Evolutionary conservation across 2,329 filamentous ascomycete species (phyloP), one percentile per base, ranked within the genome.

Genomic region (Cytospora leucostoma): DNA sequence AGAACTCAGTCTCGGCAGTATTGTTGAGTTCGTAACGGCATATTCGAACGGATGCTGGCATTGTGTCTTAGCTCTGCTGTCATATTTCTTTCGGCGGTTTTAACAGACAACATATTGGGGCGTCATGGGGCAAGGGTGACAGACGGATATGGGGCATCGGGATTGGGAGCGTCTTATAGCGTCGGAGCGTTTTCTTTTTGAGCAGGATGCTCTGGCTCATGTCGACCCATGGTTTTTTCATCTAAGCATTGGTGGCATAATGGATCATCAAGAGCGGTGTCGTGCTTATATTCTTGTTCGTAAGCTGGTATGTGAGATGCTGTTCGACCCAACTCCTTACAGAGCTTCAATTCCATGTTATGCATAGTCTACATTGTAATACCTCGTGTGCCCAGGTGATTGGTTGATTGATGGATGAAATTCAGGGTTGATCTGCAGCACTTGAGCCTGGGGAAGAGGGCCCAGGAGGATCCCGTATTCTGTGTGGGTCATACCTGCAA

Each of bases 141-240:
- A 50, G 38, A 37, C 17, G 58, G 51, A 49, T 49, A 21, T 49
- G 38, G 38, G 38, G 51, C 51, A 61, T 61, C 50, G 32, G 38
- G 32, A 38, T 55, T 51, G 58, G 47, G 32, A 52, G 21, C 58
- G 54, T 61, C n/a, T 61, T 50, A 61, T 61, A 61, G 58, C 58
- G 58, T 54, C 49, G 58, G 58, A 61, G 58, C 54, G 49, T 40
- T 51, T 40, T 19, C 34, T 47, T 35, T 61, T 61, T 40, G 35
- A 49, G 38, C 51, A 54, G 49, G 58, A 34, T 37, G 44, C 58
- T 33, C 35, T 49, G 7, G 54, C 47, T 33, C 35, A 34, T 15
- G 32, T 15, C 19, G 51, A 44, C 47, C 32, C 35, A 55, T 12
- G 17, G 51, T 27, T 51, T 32, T 19, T 59, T 27, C 12, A 8